Conservation (phyloP, 495 filamentous ascomycete species). For the Staphylotrichum tortipilum region DNA sequence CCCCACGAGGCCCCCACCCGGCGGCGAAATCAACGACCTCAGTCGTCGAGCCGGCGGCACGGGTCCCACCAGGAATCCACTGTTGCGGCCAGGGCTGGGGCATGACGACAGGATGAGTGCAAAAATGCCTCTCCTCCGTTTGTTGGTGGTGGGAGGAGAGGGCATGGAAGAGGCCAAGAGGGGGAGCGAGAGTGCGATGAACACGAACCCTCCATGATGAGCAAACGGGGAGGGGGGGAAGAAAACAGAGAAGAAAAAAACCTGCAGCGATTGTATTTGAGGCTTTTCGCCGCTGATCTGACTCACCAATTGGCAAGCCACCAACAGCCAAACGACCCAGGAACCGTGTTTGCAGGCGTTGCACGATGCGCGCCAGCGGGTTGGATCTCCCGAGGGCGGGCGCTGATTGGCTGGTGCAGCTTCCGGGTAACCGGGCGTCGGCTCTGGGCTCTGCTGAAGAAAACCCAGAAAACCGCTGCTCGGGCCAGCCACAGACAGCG, state of each 20-base stretch:
- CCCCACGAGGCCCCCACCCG: slow-evolving; percentile 20
- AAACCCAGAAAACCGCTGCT: too few species aligned
- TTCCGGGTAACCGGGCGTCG: not conserved
- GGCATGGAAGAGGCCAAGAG: too few species aligned
- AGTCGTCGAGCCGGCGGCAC: slow-evolving; percentile 9
- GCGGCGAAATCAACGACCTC: slow-evolving; percentile 2
- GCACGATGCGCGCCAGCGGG: slow-evolving; percentile 3
- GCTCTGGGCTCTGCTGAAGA: not conserved
- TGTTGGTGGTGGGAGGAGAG: too few species aligned
- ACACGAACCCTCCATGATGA: not conserved
- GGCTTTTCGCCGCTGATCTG: not conserved
- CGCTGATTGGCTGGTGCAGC: not conserved
- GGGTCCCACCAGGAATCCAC: slow-evolving; percentile 5
- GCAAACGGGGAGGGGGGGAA: too few species aligned
- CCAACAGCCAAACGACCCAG: not conserved
- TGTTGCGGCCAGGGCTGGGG: slow-evolving; percentile 1
- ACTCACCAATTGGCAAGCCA: not conserved
- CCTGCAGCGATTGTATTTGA: too few species aligned
- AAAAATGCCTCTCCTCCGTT: slow-evolving; percentile 17
- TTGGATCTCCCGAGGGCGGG: not conserved
- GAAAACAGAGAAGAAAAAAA: too few species aligned
- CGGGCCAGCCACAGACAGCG: not conserved
- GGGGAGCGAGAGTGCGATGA: too few species aligned
- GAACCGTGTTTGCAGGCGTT: slow-evolving; percentile 1
- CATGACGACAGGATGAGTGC: slow-evolving; percentile 20